Percentiles rank a stretch among this genome's conserved stretches.
Evolutionary conservation across 306 rosid species (phyloP).

Genomic region (Senna siamea): DNA sequence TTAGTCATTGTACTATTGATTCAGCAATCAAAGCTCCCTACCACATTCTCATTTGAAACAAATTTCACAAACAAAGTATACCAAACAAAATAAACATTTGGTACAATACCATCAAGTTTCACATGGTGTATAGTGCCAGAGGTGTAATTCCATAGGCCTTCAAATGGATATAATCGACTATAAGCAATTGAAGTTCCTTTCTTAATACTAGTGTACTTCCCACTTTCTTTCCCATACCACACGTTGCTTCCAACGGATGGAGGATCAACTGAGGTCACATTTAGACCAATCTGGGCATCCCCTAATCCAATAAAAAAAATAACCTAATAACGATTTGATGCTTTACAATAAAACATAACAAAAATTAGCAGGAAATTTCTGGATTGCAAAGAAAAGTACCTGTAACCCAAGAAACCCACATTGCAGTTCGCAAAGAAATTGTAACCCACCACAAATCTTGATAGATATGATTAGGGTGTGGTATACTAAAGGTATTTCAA

Average conservation of each 20-base stretch:
- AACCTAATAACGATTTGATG: slow-evolving; percentile 34
- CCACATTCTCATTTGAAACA: slow-evolving; percentile 9
- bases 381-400: slow-evolving; percentile 53
- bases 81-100: background rate
- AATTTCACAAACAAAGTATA: slow-evolving; percentile 13
- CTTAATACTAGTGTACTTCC: slow-evolving; percentile 53
- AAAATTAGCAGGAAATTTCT: background rate
- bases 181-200: slow-evolving; percentile 72
- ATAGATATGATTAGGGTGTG: too few relatives aligned
- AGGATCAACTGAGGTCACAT: slow-evolving; percentile 75
- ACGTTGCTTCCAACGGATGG: slow-evolving; percentile 70
- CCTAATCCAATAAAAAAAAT: slow-evolving; percentile 57
- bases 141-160: slow-evolving; percentile 84
- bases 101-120: slow-evolving; percentile 63
- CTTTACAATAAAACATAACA: slow-evolving; percentile 6
- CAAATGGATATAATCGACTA: slow-evolving; percentile 79
- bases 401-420: slow-evolving; percentile 94
- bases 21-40: slow-evolving; percentile 7
- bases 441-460: too few relatives aligned
- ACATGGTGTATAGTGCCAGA: slow-evolving; percentile 94
- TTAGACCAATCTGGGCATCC: slow-evolving; percentile 80
- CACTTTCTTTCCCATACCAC: slow-evolving; percentile 79
- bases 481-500: too few relatives aligned
- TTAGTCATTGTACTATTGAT: background rate
- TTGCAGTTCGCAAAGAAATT: slow-evolving; percentile 75